phyloP scores from a whole-genome alignment of 2,329 filamentous ascomycete genomes.

The Fusarium sp. region DNA sequence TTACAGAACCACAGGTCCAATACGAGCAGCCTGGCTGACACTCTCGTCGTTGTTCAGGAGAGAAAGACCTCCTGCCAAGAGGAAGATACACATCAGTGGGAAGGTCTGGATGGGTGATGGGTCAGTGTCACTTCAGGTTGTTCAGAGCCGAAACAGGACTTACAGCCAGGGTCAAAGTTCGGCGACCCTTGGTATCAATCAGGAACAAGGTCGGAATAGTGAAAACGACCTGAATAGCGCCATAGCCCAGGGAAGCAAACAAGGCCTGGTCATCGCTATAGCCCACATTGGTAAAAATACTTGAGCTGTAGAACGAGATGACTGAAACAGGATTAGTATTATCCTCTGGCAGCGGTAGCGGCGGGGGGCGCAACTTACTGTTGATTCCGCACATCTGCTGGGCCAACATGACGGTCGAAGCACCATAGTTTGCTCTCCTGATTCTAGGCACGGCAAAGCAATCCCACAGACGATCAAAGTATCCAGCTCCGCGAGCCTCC shows the following conservation, averaged over 20 bases:
- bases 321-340: conserved; percentile 17
- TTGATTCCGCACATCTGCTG: conserved; percentile 61
- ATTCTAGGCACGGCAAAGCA: conserved; percentile 74
- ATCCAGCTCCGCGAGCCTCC: conserved; percentile 41
- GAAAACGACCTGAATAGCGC: conserved; percentile 22
- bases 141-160: background rate
- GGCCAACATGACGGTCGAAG: conserved; percentile 81
- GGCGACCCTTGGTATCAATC: conserved; percentile 25
- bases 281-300: conserved; percentile 13
- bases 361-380: conserved; percentile 20
- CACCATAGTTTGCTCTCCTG: conserved; percentile 78
- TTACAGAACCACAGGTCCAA: conserved; percentile 45
- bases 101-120: conserved; percentile 39
- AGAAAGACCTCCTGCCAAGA: conserved; percentile 47
- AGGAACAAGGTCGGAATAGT: conserved; percentile 23
- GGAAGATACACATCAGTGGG: conserved; percentile 47
- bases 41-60: conserved; percentile 38
- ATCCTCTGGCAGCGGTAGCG: accelerated
- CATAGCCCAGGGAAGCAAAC: conserved; percentile 27
- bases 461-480: conserved; percentile 56
- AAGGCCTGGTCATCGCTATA: background rate
- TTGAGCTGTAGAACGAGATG: conserved; percentile 36
- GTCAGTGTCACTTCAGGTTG: background rate
- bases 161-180: conserved; percentile 10
- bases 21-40: conserved; percentile 29